Evolutionary conservation across 31 red algal species (phyloP).

Genomic region (Endocladia muricata): DNA sequence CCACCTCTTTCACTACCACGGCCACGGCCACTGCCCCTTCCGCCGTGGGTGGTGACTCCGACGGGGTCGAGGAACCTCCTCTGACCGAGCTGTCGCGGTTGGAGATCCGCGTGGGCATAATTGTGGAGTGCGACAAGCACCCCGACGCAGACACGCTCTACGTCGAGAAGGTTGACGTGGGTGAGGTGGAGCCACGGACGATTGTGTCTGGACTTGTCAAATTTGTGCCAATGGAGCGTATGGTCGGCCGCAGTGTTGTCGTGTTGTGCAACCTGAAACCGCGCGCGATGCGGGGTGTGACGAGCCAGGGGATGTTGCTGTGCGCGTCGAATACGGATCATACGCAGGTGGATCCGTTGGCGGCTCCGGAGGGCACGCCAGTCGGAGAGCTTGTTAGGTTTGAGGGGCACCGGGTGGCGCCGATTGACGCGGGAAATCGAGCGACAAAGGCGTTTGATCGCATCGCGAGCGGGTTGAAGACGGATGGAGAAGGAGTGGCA

Average conservation of each 20-base stretch:
- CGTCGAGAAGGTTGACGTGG: constrained; percentile 87
- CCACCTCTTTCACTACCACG: constrained; percentile 42
- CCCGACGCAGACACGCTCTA: constrained; percentile 88
- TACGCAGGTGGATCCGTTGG: constrained; percentile 72
- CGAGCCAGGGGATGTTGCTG: constrained; percentile 88
- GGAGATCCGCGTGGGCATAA: constrained; percentile 85
- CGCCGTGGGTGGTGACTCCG: not conserved
- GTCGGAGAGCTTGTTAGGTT: constrained; percentile 83
- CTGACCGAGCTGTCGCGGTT: constrained; percentile 84
- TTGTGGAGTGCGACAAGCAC: constrained; percentile 65
- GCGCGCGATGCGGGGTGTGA: constrained; percentile 79
- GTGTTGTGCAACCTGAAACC: constrained; percentile 91
- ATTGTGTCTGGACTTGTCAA: constrained; percentile 92
- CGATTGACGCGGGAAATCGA: constrained; percentile 75
- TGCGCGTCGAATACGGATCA: constrained; percentile 82
- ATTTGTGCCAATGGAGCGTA: constrained; percentile 45
- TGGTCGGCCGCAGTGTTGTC: constrained; percentile 59
- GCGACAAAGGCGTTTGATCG: constrained; percentile 91
- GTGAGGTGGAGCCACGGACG: constrained; percentile 68
- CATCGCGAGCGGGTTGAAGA: constrained; percentile 49
- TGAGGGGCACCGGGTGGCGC: constrained; percentile 61
- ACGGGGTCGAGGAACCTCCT: constrained; percentile 23
- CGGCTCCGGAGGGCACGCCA: constrained; percentile 38
- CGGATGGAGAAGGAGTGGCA: constrained; percentile 63
- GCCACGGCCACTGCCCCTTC: constrained; percentile 15